Evolutionary conservation across 192 early-diverging fungal species (phyloP).

Genomic region (Dissophora ornata): DNA sequence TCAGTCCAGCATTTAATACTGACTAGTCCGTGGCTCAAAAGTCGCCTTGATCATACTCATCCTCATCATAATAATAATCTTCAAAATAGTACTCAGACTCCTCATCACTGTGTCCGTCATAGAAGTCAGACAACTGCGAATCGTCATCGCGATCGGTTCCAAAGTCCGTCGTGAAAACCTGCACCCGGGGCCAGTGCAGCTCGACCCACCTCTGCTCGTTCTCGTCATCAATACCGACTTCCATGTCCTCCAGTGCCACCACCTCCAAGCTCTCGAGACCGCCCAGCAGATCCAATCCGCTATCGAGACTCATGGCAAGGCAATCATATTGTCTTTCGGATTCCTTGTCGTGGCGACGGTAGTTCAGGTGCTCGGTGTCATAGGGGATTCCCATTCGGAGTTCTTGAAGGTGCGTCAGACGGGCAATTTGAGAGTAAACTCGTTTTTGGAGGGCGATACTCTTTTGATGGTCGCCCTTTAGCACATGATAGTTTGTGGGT

Average conservation of each 20-base stretch:
- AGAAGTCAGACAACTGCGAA: conserved; percentile 7
- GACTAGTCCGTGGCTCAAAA: too few relatives aligned
- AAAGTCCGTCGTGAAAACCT: background rate
- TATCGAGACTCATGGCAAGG: conserved; percentile 19
- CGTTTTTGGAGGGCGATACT: background rate
- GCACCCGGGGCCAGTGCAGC: background rate
- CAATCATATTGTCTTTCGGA: conserved; percentile 6
- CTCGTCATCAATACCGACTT: conserved; percentile 7
- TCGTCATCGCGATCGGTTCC: conserved; percentile 7
- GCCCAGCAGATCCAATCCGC: conserved; percentile 8
- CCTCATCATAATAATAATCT: background rate
- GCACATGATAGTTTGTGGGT: background rate
- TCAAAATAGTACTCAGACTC: background rate
- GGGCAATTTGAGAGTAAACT: conserved; percentile 8
- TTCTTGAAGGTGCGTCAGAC: conserved; percentile 13
- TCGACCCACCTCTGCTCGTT: background rate
- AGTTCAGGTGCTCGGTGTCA: background rate
- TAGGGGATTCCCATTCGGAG: conserved; percentile 15
- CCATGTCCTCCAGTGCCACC: conserved; percentile 19
- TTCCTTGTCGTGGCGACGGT: conserved; percentile 1
- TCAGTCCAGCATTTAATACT: too few relatives aligned
- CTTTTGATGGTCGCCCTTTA: background rate
- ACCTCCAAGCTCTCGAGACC: conserved; percentile 5
- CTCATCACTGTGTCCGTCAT: background rate
- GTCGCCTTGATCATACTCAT: too few relatives aligned